phyloP scores from a whole-genome alignment of 371 early-diverging fungal species.

The Smittium mucronatum region DNA sequence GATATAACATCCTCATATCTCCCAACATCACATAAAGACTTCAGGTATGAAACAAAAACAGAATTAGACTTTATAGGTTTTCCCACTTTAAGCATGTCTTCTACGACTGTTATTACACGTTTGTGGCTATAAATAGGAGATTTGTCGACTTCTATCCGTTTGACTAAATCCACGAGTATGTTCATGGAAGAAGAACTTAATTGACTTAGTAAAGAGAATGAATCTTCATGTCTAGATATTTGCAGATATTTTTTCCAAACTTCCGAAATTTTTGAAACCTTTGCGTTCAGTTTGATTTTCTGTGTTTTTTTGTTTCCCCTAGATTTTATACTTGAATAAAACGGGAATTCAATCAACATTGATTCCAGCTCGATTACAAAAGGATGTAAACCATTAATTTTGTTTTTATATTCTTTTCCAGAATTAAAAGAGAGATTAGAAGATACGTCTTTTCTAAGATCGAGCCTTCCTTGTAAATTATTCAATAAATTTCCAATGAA shows the following conservation, averaged over 20 bases:
- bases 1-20: neutral
- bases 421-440: neutral
- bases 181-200: neutral
- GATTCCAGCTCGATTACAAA: neutral
- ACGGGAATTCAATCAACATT: neutral
- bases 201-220: neutral
- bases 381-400: neutral
- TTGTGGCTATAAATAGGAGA: neutral
- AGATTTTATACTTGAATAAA: neutral
- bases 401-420: neutral
- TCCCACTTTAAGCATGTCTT: neutral
- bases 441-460: neutral
- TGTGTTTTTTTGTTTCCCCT: neutral
- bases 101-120: neutral
- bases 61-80: constrained; percentile 3
- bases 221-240: neutral
- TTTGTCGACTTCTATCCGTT: neutral
- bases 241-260: neutral
- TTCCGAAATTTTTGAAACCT: neutral
- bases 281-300: neutral
- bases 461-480: neutral
- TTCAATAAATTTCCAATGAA: neutral
- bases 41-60: neutral
- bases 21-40: neutral
- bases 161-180: constrained; percentile 1